Conservation (phyloP, 306 rosid species). For the Chamaecrista fasciculata region DNA sequence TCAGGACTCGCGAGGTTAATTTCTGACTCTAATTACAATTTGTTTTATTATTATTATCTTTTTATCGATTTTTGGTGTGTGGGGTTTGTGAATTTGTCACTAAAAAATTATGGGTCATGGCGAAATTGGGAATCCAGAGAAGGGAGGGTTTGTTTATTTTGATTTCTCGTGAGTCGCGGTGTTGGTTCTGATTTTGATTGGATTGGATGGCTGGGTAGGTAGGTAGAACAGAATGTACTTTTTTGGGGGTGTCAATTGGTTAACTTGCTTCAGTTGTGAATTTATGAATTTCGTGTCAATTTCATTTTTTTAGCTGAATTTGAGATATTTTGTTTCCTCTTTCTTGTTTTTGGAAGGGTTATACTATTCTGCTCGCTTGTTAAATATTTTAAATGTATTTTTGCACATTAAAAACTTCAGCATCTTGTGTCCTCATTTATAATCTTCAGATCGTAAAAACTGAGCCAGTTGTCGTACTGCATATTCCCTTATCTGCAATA, state of each 20-base stretch:
- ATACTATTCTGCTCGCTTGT: background rate
- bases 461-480: background rate
- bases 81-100: background rate
- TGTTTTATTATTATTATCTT: background rate
- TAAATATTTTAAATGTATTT: background rate
- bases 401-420: background rate
- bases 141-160: background rate
- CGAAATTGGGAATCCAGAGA: background rate
- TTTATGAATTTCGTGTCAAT: conserved; percentile 6
- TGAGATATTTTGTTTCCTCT: background rate
- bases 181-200: background rate
- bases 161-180: background rate
- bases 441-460: background rate
- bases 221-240: background rate
- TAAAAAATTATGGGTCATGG: background rate
- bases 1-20: conserved; percentile 23
- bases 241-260: background rate
- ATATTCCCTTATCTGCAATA: background rate
- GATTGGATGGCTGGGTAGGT: background rate
- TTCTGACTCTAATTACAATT: background rate
- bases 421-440: background rate
- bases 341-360: background rate
- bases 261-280: conserved; percentile 10
- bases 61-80: background rate
- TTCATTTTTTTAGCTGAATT: background rate